These are phyloP conservation scores for Mucor sp. DNA, from an alignment of 371 early-diverging fungal species.

Conservation along the genomic window DNA sequence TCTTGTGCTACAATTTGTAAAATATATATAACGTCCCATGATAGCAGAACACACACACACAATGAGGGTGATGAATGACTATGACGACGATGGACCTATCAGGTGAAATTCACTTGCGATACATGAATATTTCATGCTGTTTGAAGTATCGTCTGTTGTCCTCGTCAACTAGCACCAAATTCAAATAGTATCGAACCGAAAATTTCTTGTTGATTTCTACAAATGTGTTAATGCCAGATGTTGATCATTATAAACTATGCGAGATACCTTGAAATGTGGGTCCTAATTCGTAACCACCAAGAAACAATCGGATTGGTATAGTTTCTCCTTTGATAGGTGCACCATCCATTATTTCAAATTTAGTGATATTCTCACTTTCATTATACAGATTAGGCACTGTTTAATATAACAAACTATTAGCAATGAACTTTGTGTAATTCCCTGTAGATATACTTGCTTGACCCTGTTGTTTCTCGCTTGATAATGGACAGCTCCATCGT, in stretches of 20 bases:
- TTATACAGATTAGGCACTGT: slow-evolving; percentile 79
- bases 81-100: neutral
- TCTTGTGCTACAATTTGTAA: neutral
- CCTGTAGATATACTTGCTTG: slow-evolving; percentile 20
- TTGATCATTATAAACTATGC: neutral
- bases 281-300: slow-evolving; percentile 90
- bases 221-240: neutral
- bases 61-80: neutral
- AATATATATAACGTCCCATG: neutral
- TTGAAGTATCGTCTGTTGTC: slow-evolving; percentile 93
- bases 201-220: slow-evolving; percentile 87
- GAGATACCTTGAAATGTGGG: slow-evolving; percentile 56
- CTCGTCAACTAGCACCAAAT: slow-evolving; percentile 93
- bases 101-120: slow-evolving; percentile 18
- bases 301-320: slow-evolving; percentile 92
- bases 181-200: slow-evolving; percentile 90
- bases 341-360: slow-evolving; percentile 97
- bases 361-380: slow-evolving; percentile 93
- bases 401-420: slow-evolving; percentile 32
- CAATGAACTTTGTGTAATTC: neutral
- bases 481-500: slow-evolving; percentile 95
- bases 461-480: slow-evolving; percentile 88
- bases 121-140: slow-evolving; percentile 89
- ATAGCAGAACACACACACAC: neutral
- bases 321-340: slow-evolving; percentile 96